phyloP scores from a whole-genome alignment of 306 rosid species.

The Vigna reflexopilosa region DNA sequence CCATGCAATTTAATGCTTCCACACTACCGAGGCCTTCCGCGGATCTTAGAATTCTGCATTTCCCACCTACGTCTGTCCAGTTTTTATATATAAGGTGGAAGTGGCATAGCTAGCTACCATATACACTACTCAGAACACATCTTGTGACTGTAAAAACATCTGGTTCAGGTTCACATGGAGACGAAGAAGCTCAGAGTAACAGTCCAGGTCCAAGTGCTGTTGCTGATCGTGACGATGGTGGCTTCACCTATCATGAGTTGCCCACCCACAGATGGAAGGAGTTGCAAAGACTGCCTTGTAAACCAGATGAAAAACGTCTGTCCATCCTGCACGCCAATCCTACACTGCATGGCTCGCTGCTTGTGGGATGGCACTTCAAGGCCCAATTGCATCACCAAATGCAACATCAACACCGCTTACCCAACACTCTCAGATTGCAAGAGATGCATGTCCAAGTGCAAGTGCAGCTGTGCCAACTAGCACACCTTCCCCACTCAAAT shows the following conservation, averaged over 20 bases:
- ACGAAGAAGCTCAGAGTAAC: slow-evolving; percentile 34
- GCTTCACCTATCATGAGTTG: slow-evolving; percentile 51
- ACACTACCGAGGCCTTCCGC: slow-evolving; percentile 34
- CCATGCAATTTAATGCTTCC: slow-evolving; percentile 42
- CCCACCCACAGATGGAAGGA: slow-evolving; percentile 48
- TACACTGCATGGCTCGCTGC: slow-evolving; percentile 89
- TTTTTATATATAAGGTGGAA: background rate
- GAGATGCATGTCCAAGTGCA: slow-evolving; percentile 81
- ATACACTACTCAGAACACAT: background rate
- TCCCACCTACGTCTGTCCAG: background rate
- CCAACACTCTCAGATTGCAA: slow-evolving; percentile 73
- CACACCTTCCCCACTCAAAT: slow-evolving; percentile 6
- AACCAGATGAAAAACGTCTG: slow-evolving; percentile 66
- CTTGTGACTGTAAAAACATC: background rate
- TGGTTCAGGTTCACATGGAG: slow-evolving; percentile 12
- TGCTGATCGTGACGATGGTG: slow-evolving; percentile 46
- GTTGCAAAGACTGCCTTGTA: slow-evolving; percentile 62
- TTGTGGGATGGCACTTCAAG: slow-evolving; percentile 73
- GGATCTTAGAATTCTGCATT: background rate
- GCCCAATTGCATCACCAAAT: slow-evolving; percentile 57
- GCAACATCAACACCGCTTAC: slow-evolving; percentile 54
- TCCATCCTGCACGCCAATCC: slow-evolving; percentile 62
- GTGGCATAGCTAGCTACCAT: background rate
- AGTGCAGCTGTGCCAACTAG: slow-evolving; percentile 69
- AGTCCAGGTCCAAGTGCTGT: slow-evolving; percentile 20